Evolutionary conservation across 371 early-diverging fungal species (phyloP).

Genomic region (Phascolomyces articulosus): DNA sequence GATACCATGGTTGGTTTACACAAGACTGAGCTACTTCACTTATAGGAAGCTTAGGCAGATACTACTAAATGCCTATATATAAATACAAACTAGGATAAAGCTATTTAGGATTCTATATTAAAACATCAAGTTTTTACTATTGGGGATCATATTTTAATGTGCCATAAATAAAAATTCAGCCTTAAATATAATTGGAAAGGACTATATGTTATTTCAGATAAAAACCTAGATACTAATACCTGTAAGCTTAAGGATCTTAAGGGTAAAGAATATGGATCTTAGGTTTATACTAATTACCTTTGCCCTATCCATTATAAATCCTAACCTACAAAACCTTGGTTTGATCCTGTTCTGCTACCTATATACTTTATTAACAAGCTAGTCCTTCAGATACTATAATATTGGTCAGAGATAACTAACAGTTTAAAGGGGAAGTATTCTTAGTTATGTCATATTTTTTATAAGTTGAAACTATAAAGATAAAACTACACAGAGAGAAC

Average conservation of each 20-base stretch:
- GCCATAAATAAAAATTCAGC: slow-evolving; percentile 6
- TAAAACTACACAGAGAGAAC: no score
- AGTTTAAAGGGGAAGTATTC: no score
- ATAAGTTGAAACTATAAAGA: no score
- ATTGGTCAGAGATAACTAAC: no score
- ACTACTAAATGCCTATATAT: neutral
- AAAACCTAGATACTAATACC: slow-evolving; percentile 1
- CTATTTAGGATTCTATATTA: slow-evolving; percentile 18
- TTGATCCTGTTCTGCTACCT: slow-evolving; percentile 4
- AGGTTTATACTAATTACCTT: slow-evolving; percentile 4
- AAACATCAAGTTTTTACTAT: neutral
- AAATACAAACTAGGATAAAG: slow-evolving; percentile 21
- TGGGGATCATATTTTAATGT: slow-evolving; percentile 13
- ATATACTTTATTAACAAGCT: no score
- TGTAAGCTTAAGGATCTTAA: neutral
- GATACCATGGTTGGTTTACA: neutral
- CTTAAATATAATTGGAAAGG: slow-evolving; percentile 14
- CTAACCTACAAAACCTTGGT: neutral
- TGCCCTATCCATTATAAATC: neutral
- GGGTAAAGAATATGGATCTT: slow-evolving; percentile 1
- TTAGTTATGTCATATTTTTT: no score
- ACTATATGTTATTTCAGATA: slow-evolving; percentile 5
- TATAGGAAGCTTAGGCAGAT: slow-evolving; percentile 1
- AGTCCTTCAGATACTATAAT: no score
- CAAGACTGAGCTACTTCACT: neutral